Base-by-base conservation (phyloP, 106 monocot species). In the Acorus gramineus region DNA sequence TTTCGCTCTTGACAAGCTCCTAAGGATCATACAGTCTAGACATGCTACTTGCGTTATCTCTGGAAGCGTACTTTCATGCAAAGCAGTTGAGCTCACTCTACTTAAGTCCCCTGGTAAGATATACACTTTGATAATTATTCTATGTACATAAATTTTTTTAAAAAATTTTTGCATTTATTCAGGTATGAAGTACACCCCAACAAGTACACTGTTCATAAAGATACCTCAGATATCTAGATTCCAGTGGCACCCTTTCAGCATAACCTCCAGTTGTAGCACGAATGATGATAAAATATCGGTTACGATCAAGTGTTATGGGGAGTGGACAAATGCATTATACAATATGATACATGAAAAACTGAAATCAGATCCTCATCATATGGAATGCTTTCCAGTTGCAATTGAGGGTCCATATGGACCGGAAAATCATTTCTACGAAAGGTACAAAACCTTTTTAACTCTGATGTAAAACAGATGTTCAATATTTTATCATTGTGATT, bases 191-290 rank as follows among this genome's bases (percentile, higher is more conserved):
- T 93, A 93, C 50, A 49, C 56, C 42, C 89, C 93, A 3, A 85
- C 79, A 42, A 93, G 93, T 70, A 70, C 67, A 3, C 61, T 93
- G 49, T 86, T 89, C 65, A 10, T 93, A 42, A 93, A 93, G 47
- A 73, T 93, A 55, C 80, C 89, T 42, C 63, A 71, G 42, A 81
- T 93, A 80, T 93, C 93, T 7, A 77, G 57, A 53, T 63, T 85
- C 44, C 82, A 93, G 63, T 93, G 93, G 93, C 93, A 93, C 52
- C 93, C 93, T 60, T 93, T 93, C 57, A 93, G 78, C 60, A 80
- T 93, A 46, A 85, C 71, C 49, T 83, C 93, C 42, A 89, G 85
- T 62, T 75, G 71, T 44, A 52, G 64, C 50, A 60, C 59, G 46
- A 66, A 80, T 49, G 56, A 54, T 44, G 78, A 83, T 0, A 75